Evolutionary conservation across 495 filamentous ascomycete genomes (phyloP).

Genomic region (Hyaloscypha bicolor): DNA sequence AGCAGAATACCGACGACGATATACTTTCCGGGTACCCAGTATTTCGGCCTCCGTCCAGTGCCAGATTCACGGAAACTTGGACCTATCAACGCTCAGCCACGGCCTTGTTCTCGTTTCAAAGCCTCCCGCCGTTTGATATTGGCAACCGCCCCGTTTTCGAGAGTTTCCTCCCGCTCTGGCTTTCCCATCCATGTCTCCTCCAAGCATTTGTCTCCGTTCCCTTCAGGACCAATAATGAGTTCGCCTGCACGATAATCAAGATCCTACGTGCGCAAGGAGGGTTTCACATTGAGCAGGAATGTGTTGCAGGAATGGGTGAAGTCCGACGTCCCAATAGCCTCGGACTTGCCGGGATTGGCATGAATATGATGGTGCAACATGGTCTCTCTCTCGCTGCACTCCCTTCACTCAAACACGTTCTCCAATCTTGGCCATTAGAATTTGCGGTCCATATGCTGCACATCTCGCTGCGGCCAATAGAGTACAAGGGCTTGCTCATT

Average conservation of each 20-base stretch:
- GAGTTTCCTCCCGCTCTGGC: slow-evolving; percentile 15
- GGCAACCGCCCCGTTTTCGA: slow-evolving; percentile 6
- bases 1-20: slow-evolving; percentile 9
- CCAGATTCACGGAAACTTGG: slow-evolving; percentile 3
- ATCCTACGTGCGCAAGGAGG: slow-evolving; percentile 33
- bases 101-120: slow-evolving; percentile 10
- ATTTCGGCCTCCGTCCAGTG: slow-evolving; percentile 3
- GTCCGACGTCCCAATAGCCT: slow-evolving; percentile 19
- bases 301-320: slow-evolving; percentile 33
- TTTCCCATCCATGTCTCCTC: slow-evolving; percentile 20
- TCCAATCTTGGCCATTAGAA: slow-evolving; percentile 11
- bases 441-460: slow-evolving; percentile 21
- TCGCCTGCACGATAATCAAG: slow-evolving; percentile 28
- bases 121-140: slow-evolving; percentile 14
- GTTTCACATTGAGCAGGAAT: slow-evolving; percentile 28
- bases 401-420: slow-evolving; percentile 13
- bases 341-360: slow-evolving; percentile 20
- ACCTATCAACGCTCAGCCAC: too few species aligned
- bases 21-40: slow-evolving; percentile 6
- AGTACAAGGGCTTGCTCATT: slow-evolving; percentile 15
- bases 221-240: slow-evolving; percentile 10
- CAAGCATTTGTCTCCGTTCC: slow-evolving; percentile 22
- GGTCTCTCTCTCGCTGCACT: not conserved
- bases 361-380: slow-evolving; percentile 18
- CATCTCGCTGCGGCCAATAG: slow-evolving; percentile 14